These are phyloP conservation scores for Caloboletus inedulis DNA, from an alignment of 1,284 basidiomycete species.

Conservation along the genomic window DNA sequence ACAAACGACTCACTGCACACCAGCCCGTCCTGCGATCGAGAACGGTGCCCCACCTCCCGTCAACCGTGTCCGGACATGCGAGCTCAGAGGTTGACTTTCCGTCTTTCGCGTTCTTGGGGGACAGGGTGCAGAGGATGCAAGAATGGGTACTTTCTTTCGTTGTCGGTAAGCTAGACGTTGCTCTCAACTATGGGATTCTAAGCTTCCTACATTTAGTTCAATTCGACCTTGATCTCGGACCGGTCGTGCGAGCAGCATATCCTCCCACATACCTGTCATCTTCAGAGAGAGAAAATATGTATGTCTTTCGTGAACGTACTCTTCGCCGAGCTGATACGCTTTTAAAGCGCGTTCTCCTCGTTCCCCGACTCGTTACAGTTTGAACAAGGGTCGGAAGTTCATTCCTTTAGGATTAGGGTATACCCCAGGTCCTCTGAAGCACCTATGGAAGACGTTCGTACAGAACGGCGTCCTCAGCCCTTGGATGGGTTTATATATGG, in stretches of 20 bases:
- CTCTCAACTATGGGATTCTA: neutral
- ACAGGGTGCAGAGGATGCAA: conserved; percentile 51
- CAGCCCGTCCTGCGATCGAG: conserved; percentile 36
- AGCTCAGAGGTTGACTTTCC: conserved; percentile 7
- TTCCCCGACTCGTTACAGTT: conserved; percentile 90
- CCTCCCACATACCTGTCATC: conserved; percentile 61
- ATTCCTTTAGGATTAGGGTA: conserved; percentile 71
- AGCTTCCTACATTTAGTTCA: conserved; percentile 50
- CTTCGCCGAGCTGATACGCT: conserved; percentile 13
- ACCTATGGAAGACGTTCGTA: conserved; percentile 17
- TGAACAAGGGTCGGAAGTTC: conserved; percentile 67
- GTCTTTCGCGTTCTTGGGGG: conserved; percentile 43
- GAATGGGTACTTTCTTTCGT: conserved; percentile 81
- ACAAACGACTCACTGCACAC: conserved; percentile 5
- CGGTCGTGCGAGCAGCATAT: conserved; percentile 72
- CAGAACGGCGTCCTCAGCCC: conserved; percentile 37
- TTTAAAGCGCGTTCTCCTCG: conserved; percentile 83
- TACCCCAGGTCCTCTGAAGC: conserved; percentile 25
- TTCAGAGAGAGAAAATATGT: conserved; percentile 83
- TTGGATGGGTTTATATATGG: conserved; percentile 78
- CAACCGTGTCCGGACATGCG: conserved; percentile 3
- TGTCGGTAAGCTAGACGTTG: conserved; percentile 50
- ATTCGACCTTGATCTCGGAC: conserved; percentile 86
- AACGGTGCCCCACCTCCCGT: conserved; percentile 37
- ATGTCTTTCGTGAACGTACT: conserved; percentile 30